These are phyloP conservation scores for Fusarium chuoi DNA, from an alignment of 2,329 filamentous ascomycete genomes.

Conservation along the genomic window DNA sequence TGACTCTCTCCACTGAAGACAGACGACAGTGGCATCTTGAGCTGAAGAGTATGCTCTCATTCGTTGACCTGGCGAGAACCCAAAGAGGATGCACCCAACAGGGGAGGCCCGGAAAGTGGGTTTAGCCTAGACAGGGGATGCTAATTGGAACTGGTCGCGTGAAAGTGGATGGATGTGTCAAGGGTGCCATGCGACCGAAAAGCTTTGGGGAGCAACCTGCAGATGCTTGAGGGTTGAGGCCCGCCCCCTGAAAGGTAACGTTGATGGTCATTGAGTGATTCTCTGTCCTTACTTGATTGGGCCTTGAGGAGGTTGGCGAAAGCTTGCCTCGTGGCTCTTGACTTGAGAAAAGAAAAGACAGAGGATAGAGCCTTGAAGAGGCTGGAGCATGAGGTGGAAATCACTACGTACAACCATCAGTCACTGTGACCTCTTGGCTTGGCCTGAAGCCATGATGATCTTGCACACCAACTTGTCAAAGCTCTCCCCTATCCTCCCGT, in stretches of 20 bases:
- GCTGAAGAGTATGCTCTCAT: conserved; percentile 8
- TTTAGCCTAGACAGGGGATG: conserved; percentile 13
- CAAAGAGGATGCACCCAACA: conserved; percentile 18
- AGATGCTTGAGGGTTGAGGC: conserved; percentile 17
- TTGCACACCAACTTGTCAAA: conserved; percentile 15
- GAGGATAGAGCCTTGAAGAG: not conserved
- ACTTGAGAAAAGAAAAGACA: not conserved
- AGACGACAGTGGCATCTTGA: conserved; percentile 2
- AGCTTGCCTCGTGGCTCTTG: not conserved
- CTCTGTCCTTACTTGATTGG: not conserved
- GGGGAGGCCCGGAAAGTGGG: conserved; percentile 32
- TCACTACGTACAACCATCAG: not conserved
- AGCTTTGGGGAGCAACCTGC: conserved; percentile 15
- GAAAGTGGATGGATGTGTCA: conserved; percentile 12
- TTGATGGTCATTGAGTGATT: conserved; percentile 2
- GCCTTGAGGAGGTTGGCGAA: conserved; percentile 7
- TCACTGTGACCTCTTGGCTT: not conserved
- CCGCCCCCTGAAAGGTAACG: conserved; percentile 27
- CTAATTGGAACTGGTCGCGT: conserved; percentile 27
- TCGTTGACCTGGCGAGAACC: conserved; percentile 10
- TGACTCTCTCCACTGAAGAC: conserved; percentile 11
- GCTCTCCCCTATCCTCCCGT: conserved; percentile 22
- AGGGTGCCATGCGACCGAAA: conserved; percentile 37
- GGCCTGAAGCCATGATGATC: not conserved
- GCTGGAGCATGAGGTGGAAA: not conserved